Percentiles rank a stretch among this genome's conserved stretches.
phyloP scores from a whole-genome alignment of 768 basidiomycete genomes.

The Inosperma sp. region DNA sequence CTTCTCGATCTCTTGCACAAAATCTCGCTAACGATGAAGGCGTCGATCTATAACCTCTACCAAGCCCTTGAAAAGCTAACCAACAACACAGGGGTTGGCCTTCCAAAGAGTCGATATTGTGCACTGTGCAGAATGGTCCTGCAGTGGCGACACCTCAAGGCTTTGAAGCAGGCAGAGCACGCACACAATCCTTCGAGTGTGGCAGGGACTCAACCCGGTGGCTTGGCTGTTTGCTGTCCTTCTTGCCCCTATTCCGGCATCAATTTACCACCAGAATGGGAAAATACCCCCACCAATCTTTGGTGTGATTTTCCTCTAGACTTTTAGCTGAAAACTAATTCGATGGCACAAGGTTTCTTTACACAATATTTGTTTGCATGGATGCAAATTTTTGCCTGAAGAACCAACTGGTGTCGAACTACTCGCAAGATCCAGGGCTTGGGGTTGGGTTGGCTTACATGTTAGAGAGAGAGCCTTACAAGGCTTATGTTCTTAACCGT shows the following conservation, averaged over 20 bases:
- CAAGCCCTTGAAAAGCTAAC: too few relatives aligned
- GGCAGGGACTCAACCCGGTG: neutral
- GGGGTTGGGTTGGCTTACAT: neutral
- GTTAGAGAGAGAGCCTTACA: neutral
- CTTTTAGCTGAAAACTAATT: neutral
- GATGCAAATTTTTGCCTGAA: too few relatives aligned
- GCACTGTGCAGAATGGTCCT: too few relatives aligned
- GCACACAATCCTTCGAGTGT: neutral
- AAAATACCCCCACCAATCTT: neutral
- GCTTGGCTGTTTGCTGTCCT: neutral
- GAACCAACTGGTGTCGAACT: slow-evolving; percentile 9
- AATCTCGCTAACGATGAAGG: neutral
- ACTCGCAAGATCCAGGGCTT: slow-evolving; percentile 6
- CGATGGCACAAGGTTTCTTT: neutral
- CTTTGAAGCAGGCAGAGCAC: neutral
- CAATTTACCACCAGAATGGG: neutral
- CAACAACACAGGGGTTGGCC: too few relatives aligned
- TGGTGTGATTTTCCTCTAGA: neutral
- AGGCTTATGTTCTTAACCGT: neutral
- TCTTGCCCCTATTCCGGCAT: too few relatives aligned
- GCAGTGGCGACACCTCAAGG: neutral
- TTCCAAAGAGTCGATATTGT: neutral
- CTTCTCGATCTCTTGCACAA: neutral
- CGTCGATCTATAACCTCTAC: too few relatives aligned
- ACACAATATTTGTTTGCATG: too few relatives aligned